Evolutionary conservation across 202 grass and related monocot genomes (phyloP), one percentile per base, ranked within the genome.

Genomic region (Setaria viridis): DNA sequence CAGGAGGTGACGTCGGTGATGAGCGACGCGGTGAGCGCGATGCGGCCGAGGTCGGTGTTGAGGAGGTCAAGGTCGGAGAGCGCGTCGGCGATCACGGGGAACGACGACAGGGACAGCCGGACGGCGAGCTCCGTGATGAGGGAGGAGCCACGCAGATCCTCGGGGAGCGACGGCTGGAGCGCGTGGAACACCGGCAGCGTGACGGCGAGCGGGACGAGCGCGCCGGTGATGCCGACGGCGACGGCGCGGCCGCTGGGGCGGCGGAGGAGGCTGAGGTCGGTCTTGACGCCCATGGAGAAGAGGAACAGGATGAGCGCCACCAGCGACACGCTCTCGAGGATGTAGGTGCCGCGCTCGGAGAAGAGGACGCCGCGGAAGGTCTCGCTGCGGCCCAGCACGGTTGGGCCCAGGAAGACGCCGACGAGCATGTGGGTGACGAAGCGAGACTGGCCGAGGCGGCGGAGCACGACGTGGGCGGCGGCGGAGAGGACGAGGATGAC

Each of bases 31-130:
- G 88, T 89, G 46, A 94, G 77, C 69, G 86, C 92, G 64, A 94
- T 86, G 74, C 88, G 92, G 41, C 94, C 94, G 32, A 97, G 94
- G 77, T 97, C 94, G 19, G 94, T 92, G 90, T 90, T 97, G 74
- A 97, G 88, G 17, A 97, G 89, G 43, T 87, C 83, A 12, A 94
- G 90, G 81, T 97, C 92, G 11, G 81, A 86, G 11, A 97, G 88
- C 69, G 88, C 86, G 79, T 92, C 80, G 16, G 88, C 83, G 14
- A 94, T 67, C 20, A 97, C 94, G 4, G 94, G 80, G 64, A 94
- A 97, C 2, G 94, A 94, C 2, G 92, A 87, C 39, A 97, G 74
- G 0, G 94, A 97, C 9, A 97, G 90, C 49, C 89, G 82, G 0
- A 90, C 48, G 47, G 82, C 84, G 56, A 97, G 17, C 77, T 91